Evolutionary conservation across 305 asterid genomes (phyloP).

Genomic region (Striga hermonthica): DNA sequence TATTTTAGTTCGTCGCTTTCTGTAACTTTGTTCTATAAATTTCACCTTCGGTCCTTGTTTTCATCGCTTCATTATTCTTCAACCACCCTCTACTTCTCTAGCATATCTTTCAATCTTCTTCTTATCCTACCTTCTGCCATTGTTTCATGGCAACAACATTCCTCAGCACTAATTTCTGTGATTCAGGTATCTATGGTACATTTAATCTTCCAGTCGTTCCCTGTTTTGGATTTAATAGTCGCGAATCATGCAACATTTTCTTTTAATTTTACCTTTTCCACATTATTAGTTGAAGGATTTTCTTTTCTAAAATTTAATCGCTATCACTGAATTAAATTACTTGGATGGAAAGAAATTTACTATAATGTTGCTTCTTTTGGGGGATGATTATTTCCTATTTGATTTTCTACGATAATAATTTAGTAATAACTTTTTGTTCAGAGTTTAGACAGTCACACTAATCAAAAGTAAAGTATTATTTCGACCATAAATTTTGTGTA

Average conservation of each 20-base stretch:
- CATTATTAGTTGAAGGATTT: constrained; percentile 10
- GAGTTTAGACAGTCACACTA: neutral
- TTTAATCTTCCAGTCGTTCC: constrained; percentile 24
- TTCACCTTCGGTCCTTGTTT: constrained; percentile 33
- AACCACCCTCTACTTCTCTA: constrained; percentile 17
- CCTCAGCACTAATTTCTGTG: constrained; percentile 26
- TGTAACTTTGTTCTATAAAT: constrained; percentile 26
- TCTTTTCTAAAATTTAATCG: constrained; percentile 19
- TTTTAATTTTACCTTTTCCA: constrained; percentile 19
- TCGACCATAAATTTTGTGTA: neutral
- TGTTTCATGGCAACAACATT: constrained; percentile 30
- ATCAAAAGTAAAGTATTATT: neutral
- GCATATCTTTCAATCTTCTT: constrained; percentile 16
- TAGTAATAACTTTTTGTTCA: constrained; percentile 16
- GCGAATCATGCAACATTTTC: constrained; percentile 16
- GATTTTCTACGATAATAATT: neutral
- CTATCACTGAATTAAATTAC: constrained; percentile 15
- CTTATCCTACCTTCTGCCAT: constrained; percentile 28
- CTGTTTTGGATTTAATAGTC: constrained; percentile 22
- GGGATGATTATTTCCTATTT: constrained; percentile 22
- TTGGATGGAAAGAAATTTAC: constrained; percentile 4
- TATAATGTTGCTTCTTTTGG: constrained; percentile 16
- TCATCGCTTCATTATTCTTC: constrained; percentile 35
- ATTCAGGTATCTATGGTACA: constrained; percentile 29
- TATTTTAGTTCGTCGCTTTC: constrained; percentile 29